These are phyloP conservation scores for Angomonas deanei DNA, from an alignment of 208 protist genomes.

Conservation along the genomic window DNA sequence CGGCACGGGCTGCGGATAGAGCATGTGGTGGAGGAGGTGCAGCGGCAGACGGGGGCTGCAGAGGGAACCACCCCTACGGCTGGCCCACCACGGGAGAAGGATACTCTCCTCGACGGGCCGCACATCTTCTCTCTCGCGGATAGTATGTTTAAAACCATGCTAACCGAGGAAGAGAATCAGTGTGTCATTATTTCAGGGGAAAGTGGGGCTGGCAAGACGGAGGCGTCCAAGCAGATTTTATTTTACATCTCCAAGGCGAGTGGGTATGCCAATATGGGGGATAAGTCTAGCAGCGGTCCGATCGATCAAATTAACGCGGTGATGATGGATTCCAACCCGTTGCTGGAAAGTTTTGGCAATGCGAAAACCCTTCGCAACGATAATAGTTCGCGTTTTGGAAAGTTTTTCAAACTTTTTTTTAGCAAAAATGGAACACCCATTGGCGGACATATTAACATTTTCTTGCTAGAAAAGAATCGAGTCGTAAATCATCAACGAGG, in stretches of 20 bases:
- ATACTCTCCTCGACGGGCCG: constrained; percentile 51
- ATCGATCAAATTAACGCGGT: constrained; percentile 73
- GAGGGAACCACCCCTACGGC: not conserved
- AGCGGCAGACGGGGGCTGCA: not conserved
- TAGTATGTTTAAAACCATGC: constrained; percentile 91
- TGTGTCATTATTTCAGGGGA: constrained; percentile 97
- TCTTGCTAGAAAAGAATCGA: constrained; percentile 89
- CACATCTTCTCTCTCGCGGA: constrained; percentile 95
- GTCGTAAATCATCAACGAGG: constrained; percentile 74
- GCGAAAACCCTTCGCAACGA: constrained; percentile 91
- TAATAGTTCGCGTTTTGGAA: constrained; percentile 92
- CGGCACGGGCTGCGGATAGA: constrained; percentile 26
- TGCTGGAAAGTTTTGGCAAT: constrained; percentile 92
- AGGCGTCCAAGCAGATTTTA: constrained; percentile 96
- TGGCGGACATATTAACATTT: constrained; percentile 84
- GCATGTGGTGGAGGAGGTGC: constrained; percentile 27
- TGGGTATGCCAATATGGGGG: constrained; percentile 58
- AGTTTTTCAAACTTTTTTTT: constrained; percentile 92
- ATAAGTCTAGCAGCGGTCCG: too few species aligned
- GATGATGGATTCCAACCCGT: constrained; percentile 89
- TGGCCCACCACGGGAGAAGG: constrained; percentile 13
- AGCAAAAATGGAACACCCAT: constrained; percentile 55
- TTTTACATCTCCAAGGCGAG: constrained; percentile 91
- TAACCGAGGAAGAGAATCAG: constrained; percentile 90
- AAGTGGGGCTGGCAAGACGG: constrained; percentile 96